Evolutionary conservation across 176 grass and related monocot genomes (phyloP), one percentile per base, ranked within the genome.

Genomic region (Eragrostis curvula): DNA sequence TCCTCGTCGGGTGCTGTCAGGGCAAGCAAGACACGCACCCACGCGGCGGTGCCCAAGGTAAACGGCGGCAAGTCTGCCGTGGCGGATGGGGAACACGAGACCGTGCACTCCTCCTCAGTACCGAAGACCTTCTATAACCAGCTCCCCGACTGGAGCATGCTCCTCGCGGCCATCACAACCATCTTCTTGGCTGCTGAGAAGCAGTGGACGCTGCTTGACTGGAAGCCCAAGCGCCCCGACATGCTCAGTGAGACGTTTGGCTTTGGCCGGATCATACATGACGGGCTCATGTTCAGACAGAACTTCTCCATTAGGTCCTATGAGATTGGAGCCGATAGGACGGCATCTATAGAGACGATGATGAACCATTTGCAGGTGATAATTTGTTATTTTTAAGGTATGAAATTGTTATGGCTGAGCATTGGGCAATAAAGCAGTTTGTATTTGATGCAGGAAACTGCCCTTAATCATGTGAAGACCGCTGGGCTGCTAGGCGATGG

Each of bases 291-390:
- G 56, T 99, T 99, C 72, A 91, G 89, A 76, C 93, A 99, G 74
- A 94, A 99, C 68, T 96, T 99, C 76, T 88, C 90, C 27, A 96
- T 99, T 52, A 70, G 97, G 70, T 99, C 97, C 4, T 99, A 99
- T 79, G 97, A 99, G 83, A 96, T 99, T 48, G 97, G 97, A 14
- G 97, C 93, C 0, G 97, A 99, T 73, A 81, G 75, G 60, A 94
- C 91, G 16, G 97, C 89, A 0, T 99, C 97, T 49, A 99, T 99
- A 70, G 97, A 99, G 64, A 94, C 97, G 16, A 32, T 99, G 51
- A 99, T 99, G 97, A 99, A 99, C 64, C 97, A 99, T 94, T 74
- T 99, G 71, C 97, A 99, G 87, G 97, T 96, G 66, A 39, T 15
- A 59, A 28, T 30, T 61, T 40, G n/a, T 66, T 56, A 9, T 27